Conservation (phyloP, 805 yeast genomes). For the Tetrapisispora taiwanensis region DNA sequence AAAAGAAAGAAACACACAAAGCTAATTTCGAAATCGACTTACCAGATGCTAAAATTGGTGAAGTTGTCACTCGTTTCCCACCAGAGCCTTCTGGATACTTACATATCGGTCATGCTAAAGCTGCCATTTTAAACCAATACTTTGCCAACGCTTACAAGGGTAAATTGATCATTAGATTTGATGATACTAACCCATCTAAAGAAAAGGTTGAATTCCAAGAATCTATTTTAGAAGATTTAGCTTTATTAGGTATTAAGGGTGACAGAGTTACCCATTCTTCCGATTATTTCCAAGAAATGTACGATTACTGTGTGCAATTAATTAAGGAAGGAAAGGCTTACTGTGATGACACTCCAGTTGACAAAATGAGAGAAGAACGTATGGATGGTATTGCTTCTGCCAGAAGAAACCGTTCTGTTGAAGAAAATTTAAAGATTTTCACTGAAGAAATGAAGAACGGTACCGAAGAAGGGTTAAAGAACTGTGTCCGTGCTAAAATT, state of each 20-base stretch:
- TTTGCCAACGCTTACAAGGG: slow-evolving; percentile 95
- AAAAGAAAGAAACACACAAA: slow-evolving; percentile 78
- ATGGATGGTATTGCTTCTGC: slow-evolving; percentile 91
- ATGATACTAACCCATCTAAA: slow-evolving; percentile 95
- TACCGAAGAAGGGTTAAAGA: slow-evolving; percentile 82
- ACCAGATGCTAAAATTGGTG: slow-evolving; percentile 82
- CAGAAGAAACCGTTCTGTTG: slow-evolving; percentile 86
- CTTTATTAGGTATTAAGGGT: slow-evolving; percentile 85
- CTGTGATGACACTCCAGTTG: slow-evolving; percentile 93
- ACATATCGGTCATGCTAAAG: slow-evolving; percentile 98
- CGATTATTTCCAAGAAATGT: slow-evolving; percentile 87
- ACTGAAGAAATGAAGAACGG: slow-evolving; percentile 89
- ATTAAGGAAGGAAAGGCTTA: slow-evolving; percentile 95
- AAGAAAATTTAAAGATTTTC: slow-evolving; percentile 81
- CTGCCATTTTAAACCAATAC: slow-evolving; percentile 92
- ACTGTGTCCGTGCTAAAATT: slow-evolving; percentile 94
- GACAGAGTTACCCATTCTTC: slow-evolving; percentile 84
- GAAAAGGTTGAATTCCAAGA: slow-evolving; percentile 93
- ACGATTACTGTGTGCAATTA: slow-evolving; percentile 71
- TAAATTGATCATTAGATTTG: slow-evolving; percentile 91
- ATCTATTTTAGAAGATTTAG: slow-evolving; percentile 85
- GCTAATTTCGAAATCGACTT: slow-evolving; percentile 93
- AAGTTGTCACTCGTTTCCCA: slow-evolving; percentile 98
- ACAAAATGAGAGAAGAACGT: slow-evolving; percentile 96
- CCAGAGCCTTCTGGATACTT: slow-evolving; percentile 98